Percentiles rank a stretch among this genome's conserved stretches.
phyloP scores from a whole-genome alignment of 1,284 basidiomycete species.

The Xerocomus minutiporus region DNA sequence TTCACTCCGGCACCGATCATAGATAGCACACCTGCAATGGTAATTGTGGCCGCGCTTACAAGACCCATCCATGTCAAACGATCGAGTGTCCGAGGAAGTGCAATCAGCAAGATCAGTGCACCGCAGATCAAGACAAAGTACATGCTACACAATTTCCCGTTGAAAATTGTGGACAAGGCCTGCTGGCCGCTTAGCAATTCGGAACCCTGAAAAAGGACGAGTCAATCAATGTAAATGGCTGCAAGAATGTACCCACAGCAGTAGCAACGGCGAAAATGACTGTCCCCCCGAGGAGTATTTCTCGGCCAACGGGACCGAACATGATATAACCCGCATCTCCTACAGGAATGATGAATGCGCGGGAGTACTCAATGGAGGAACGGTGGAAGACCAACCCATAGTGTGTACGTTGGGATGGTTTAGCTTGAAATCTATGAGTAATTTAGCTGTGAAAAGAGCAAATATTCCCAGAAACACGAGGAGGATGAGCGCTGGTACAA shows the following conservation, averaged over 20 bases:
- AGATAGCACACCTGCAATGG: neutral
- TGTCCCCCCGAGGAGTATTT: slow-evolving; percentile 45
- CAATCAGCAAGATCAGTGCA: slow-evolving; percentile 40
- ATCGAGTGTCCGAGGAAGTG: slow-evolving; percentile 38
- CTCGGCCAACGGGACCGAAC: slow-evolving; percentile 43
- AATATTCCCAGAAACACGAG: too few species aligned
- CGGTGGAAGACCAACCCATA: neutral
- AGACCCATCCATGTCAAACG: slow-evolving; percentile 45
- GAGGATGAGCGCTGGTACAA: too few species aligned
- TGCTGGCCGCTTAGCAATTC: slow-evolving; percentile 40
- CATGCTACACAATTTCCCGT: neutral
- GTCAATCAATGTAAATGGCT: neutral
- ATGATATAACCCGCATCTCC: slow-evolving; percentile 49
- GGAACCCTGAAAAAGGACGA: neutral
- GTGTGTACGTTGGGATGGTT: neutral
- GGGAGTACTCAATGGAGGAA: neutral
- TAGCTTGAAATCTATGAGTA: neutral
- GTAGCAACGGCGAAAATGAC: slow-evolving; percentile 49
- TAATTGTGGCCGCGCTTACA: slow-evolving; percentile 40
- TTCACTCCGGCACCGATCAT: neutral
- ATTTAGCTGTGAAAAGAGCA: too few species aligned
- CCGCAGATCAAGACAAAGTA: neutral
- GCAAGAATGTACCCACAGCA: slow-evolving; percentile 32
- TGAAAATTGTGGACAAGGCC: slow-evolving; percentile 41
- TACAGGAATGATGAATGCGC: slow-evolving; percentile 12